These are phyloP conservation scores for Yamadazyma tumulicola DNA, from an alignment of 805 yeast species.

Conservation along the genomic window DNA sequence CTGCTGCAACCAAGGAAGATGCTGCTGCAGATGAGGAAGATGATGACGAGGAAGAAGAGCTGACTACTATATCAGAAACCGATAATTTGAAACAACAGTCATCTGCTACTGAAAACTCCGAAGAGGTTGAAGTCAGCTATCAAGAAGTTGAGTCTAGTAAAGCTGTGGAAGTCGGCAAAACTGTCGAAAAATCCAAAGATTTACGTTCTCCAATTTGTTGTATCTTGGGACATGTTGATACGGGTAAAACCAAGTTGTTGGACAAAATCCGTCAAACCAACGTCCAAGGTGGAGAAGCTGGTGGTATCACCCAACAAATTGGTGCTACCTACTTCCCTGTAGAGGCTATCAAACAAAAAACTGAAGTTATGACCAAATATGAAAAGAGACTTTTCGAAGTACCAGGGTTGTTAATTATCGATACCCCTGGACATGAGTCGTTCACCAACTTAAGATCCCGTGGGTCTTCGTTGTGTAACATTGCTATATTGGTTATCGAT, in stretches of 20 bases:
- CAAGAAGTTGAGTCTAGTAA: slow-evolving; percentile 20
- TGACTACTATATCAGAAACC: slow-evolving; percentile 26
- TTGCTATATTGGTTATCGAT: slow-evolving; percentile 96
- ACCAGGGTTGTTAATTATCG: slow-evolving; percentile 94
- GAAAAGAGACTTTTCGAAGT: slow-evolving; percentile 88
- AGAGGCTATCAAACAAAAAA: slow-evolving; percentile 86
- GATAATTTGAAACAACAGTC: slow-evolving; percentile 28
- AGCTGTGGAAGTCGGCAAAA: slow-evolving; percentile 20
- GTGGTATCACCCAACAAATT: slow-evolving; percentile 99
- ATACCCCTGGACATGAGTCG: slow-evolving; percentile 99
- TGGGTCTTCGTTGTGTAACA: slow-evolving; percentile 98
- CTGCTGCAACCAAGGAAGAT: slow-evolving; percentile 17
- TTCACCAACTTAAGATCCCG: slow-evolving; percentile 96
- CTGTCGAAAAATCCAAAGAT: slow-evolving; percentile 46
- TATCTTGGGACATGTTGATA: slow-evolving; percentile 99
- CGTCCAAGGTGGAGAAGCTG: slow-evolving; percentile 99
- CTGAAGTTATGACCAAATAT: slow-evolving; percentile 83
- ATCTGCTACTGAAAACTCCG: slow-evolving; percentile 22
- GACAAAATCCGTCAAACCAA: slow-evolving; percentile 98
- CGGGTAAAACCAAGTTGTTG: slow-evolving; percentile 96
- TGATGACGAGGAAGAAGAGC: slow-evolving; percentile 27
- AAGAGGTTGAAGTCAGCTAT: slow-evolving; percentile 18
- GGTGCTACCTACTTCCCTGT: slow-evolving; percentile 99
- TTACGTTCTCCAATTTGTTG: slow-evolving; percentile 98
- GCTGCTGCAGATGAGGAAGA: slow-evolving; percentile 25